Conservation (phyloP, 2,329 filamentous ascomycete species). For the Metarhizium sp. region DNA sequence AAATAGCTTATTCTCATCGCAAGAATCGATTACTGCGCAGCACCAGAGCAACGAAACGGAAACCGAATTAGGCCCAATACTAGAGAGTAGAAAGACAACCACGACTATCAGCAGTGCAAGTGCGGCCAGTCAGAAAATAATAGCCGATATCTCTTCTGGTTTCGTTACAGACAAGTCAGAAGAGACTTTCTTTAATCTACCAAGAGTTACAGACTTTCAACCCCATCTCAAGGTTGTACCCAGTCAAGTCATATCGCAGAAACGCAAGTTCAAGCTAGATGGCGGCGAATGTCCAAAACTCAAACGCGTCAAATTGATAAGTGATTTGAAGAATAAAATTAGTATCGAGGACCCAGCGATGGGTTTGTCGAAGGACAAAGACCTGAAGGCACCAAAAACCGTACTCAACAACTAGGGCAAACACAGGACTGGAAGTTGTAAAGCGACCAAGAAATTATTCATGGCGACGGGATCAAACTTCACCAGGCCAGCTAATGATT, state of each 20-base stretch:
- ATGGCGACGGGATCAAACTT: neutral
- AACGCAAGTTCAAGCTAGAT: neutral
- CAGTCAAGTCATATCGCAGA: neutral
- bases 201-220: conserved; percentile 4
- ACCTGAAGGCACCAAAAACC: neutral
- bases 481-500: neutral
- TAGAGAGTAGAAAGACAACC: conserved; percentile 11
- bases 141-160: conserved; percentile 19
- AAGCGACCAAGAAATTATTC: neutral
- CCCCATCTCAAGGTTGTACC: neutral
- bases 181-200: conserved; percentile 1
- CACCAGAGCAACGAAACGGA: conserved; percentile 1
- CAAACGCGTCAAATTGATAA: neutral
- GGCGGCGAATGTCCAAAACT: neutral
- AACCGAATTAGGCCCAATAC: conserved; percentile 14
- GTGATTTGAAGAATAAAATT: neutral
- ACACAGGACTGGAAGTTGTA: neutral
- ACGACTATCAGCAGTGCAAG: conserved; percentile 4
- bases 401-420: neutral
- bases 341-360: neutral
- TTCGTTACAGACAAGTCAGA: conserved; percentile 9
- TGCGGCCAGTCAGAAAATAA: conserved; percentile 10
- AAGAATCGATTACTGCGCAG: conserved; percentile 6
- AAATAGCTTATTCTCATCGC: conserved; percentile 1
- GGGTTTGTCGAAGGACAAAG: neutral